Evolutionary conservation across 441 rosid genomes (phyloP), one percentile per base, ranked within the genome.

Genomic region (Breynia disticha): DNA sequence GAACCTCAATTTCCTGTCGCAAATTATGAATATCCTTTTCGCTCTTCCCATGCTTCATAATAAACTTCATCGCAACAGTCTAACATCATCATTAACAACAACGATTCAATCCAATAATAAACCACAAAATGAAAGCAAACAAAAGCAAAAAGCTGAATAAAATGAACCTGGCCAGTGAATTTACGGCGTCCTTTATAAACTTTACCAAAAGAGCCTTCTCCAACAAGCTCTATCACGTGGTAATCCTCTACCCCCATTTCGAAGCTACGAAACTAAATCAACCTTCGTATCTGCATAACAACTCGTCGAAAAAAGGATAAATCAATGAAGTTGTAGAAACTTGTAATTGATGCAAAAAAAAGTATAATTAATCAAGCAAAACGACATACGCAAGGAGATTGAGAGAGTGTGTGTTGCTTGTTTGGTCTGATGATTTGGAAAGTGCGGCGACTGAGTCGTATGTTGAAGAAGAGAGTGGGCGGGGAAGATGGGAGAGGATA

Each of bases 31-130:
- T 76, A 64, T 93, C 99, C 68, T 93, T 93, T 42, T 89, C 99
- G 44, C 85, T 82, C 64, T 93, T 93, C 17, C 97, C 99, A 43
- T 88, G 96, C 72, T 89, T 93, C 93, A 86, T 77, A 10, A 93
- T 93, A 53, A 93, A 88, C 73, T 93, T 93, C 97, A 93, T 84
- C 11, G 99, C 99, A 55, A 93, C 99, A 37, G 97, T 93, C 99
- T 93, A 62, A 42, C 48, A 60, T 15, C 46, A 67, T 52, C 59
- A n/a, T n/a, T n/a, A 52, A n/a, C 57, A 59, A 45, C 44, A 49
- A 15, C 48, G 54, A 24, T 48, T 22, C 46, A 56, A 52, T 11
- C 2, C 52, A 68, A 16, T 19, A 28, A 20, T 43, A 59, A 52
- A 45, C 13, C 0, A 11, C 44, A n/a, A 48, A 37, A 2, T 38